Evolutionary conservation across 2,329 filamentous ascomycete species (phyloP).

Genomic region (Diplodia corticola): DNA sequence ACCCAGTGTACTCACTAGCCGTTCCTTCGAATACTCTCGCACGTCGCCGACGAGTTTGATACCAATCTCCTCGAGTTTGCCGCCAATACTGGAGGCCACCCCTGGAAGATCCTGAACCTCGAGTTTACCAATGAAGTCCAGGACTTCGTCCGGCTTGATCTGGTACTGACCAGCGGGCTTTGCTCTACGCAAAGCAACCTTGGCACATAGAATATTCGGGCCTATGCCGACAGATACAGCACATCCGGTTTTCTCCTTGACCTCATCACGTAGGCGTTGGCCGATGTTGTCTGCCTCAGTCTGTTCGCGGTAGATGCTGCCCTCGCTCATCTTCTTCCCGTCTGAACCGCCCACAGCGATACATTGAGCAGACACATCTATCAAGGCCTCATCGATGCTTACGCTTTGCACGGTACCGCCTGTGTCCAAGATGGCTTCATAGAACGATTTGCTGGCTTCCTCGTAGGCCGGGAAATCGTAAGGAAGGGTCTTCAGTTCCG

Average conservation of each 20-base stretch:
- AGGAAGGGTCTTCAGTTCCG: conserved; percentile 82
- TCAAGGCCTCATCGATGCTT: conserved; percentile 90
- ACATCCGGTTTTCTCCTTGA: conserved; percentile 77
- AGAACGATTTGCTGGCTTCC: conserved; percentile 84
- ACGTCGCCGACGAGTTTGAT: conserved; percentile 82
- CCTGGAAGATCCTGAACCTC: conserved; percentile 82
- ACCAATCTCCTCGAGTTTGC: conserved; percentile 84
- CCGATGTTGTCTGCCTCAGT: conserved; percentile 74
- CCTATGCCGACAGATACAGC: conserved; percentile 92
- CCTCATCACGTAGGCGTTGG: conserved; percentile 62
- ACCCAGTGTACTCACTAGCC: conserved; percentile 70
- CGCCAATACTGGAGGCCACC: conserved; percentile 85
- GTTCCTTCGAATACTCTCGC: conserved; percentile 73
- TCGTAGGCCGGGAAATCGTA: conserved; percentile 97
- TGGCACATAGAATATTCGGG: conserved; percentile 85
- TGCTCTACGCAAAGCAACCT: conserved; percentile 83
- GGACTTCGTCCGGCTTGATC: conserved; percentile 75
- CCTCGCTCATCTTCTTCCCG: conserved; percentile 65
- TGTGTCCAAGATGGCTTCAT: conserved; percentile 75
- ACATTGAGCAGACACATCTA: conserved; percentile 77
- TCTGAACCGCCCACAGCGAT: conserved; percentile 65
- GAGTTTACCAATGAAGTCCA: conserved; percentile 74
- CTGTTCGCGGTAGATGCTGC: conserved; percentile 74
- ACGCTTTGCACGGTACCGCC: conserved; percentile 91
- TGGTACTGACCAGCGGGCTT: conserved; percentile 94